These are phyloP conservation scores for Rhododendron molle DNA, from an alignment of 148 eudicot genomes.

Conservation along the genomic window DNA sequence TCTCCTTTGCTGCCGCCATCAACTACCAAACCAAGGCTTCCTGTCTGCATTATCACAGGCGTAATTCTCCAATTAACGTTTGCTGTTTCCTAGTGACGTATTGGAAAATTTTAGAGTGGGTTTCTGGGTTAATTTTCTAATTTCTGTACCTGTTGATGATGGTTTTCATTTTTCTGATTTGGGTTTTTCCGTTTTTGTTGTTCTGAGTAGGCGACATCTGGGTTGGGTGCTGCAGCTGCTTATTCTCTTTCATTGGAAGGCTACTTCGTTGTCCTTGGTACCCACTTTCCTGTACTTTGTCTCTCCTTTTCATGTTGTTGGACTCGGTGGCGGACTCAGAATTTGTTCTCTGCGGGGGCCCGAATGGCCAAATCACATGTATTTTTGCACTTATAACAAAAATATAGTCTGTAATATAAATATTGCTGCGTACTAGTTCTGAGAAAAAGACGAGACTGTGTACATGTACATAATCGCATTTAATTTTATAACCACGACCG, in stretches of 20 bases:
- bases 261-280: constrained; percentile 74
- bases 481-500: no score
- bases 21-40: constrained; percentile 19
- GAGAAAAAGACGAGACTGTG: no score
- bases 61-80: constrained; percentile 22
- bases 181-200: background rate
- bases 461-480: no score
- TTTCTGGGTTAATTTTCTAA: background rate
- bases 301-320: background rate
- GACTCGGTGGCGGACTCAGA: background rate
- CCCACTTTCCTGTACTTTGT: background rate
- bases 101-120: background rate
- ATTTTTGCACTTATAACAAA: no score
- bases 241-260: constrained; percentile 67
- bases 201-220: constrained; percentile 70
- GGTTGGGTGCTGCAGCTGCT: constrained; percentile 86
- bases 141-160: background rate
- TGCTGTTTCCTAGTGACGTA: background rate
- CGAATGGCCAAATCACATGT: no score
- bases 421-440: no score
- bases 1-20: constrained; percentile 14
- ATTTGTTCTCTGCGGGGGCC: no score
- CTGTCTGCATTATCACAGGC: constrained; percentile 77
- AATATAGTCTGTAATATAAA: no score
- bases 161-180: background rate